A percentile compares a stretch with the other conserved stretches of the same genome.
Evolutionary conservation across 2,329 filamentous ascomycete genomes (phyloP).

Genomic region (Xylariales sp.): DNA sequence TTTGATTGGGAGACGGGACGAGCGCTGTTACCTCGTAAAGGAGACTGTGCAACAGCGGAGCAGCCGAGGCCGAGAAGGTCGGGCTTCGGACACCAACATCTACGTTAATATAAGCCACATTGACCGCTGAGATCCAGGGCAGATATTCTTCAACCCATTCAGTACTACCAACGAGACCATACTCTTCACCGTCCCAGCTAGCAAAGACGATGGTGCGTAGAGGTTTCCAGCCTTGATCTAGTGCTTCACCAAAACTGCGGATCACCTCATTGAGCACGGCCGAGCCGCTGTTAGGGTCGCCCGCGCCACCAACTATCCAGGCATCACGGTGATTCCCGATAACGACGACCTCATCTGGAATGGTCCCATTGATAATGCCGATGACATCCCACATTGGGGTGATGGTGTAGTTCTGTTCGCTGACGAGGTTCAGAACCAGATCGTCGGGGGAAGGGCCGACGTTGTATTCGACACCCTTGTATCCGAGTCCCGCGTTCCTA

Average conservation of each 20-base stretch:
- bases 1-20: slow-evolving; percentile 81
- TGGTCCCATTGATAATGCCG: slow-evolving; percentile 88
- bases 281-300: slow-evolving; percentile 85
- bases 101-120: slow-evolving; percentile 87
- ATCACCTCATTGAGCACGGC: slow-evolving; percentile 82
- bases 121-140: slow-evolving; percentile 79
- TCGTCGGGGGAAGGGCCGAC: slow-evolving; percentile 83
- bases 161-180: slow-evolving; percentile 85
- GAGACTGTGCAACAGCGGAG: slow-evolving; percentile 79
- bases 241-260: slow-evolving; percentile 76
- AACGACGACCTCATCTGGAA: slow-evolving; percentile 86
- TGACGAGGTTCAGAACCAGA: slow-evolving; percentile 77
- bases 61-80: slow-evolving; percentile 72
- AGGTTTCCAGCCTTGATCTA: slow-evolving; percentile 81
- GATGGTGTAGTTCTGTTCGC: slow-evolving; percentile 83
- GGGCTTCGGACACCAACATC: slow-evolving; percentile 78
- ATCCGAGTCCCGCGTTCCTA: slow-evolving; percentile 75
- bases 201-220: slow-evolving; percentile 92
- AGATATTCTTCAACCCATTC: slow-evolving; percentile 94
- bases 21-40: slow-evolving; percentile 73
- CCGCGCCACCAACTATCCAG: slow-evolving; percentile 86
- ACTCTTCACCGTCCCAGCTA: slow-evolving; percentile 86
- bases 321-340: slow-evolving; percentile 94
- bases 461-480: slow-evolving; percentile 86
- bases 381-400: slow-evolving; percentile 93